Conservation (phyloP, 2,329 filamentous ascomycete species). For the Claviceps sp. region DNA sequence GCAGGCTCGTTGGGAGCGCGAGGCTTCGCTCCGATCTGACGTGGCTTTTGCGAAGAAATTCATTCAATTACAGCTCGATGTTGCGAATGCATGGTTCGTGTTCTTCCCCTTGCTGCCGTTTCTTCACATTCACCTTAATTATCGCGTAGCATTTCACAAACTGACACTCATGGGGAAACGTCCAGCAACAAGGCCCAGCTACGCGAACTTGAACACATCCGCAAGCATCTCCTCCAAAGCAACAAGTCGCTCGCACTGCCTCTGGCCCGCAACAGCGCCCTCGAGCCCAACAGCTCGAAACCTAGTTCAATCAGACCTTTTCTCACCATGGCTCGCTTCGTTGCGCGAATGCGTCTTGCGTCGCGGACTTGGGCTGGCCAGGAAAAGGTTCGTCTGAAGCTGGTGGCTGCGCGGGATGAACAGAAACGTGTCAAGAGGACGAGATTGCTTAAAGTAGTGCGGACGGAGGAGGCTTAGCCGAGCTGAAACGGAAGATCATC, state of each 20-base stretch:
- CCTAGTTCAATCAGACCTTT: constrained; percentile 28
- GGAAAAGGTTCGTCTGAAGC: constrained; percentile 33
- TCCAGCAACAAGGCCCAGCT: constrained; percentile 84
- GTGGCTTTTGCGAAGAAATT: constrained; percentile 80
- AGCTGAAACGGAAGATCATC: too few relatives aligned
- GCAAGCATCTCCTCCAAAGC: constrained; percentile 26
- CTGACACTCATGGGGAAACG: neutral
- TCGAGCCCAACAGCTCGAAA: constrained; percentile 7
- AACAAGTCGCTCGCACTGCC: constrained; percentile 22
- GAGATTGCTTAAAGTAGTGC: constrained; percentile 25
- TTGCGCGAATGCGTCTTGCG: constrained; percentile 35
- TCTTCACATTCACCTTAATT: neutral
- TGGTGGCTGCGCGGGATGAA: constrained; percentile 36
- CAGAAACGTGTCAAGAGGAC: constrained; percentile 31
- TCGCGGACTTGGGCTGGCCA: constrained; percentile 37
- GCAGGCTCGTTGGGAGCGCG: constrained; percentile 65
- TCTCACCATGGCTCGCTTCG: constrained; percentile 35
- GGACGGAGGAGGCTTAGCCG: constrained; percentile 7
- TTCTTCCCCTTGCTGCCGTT: neutral
- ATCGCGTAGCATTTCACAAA: neutral
- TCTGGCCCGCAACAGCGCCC: constrained; percentile 9
- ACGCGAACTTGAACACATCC: constrained; percentile 72
- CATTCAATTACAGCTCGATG: constrained; percentile 63
- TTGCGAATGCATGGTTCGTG: constrained; percentile 82
- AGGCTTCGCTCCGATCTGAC: constrained; percentile 66